These are phyloP conservation scores for Candida koratica DNA, from an alignment of 805 yeast species.

Conservation along the genomic window DNA sequence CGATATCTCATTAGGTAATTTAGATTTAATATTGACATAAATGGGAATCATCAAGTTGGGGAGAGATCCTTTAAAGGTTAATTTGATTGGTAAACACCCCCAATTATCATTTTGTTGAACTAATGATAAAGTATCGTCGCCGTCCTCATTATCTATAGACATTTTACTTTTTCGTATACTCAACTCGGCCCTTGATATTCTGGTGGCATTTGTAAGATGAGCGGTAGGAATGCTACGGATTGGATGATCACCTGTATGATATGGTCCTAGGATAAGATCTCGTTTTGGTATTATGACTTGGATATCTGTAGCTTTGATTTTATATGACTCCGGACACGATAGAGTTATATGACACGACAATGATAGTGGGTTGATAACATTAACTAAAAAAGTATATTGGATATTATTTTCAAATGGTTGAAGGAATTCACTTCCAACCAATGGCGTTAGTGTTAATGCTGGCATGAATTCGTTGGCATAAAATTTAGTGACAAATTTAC, in stretches of 20 bases:
- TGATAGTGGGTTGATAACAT: constrained; percentile 30
- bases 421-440: constrained; percentile 8
- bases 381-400: constrained; percentile 21
- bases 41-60: constrained; percentile 24
- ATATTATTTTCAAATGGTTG: neutral
- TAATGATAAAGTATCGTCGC: constrained; percentile 17
- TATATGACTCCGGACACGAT: constrained; percentile 20
- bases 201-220: constrained; percentile 26
- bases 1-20: constrained; percentile 22
- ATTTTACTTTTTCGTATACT: constrained; percentile 20
- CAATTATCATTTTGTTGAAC: constrained; percentile 30
- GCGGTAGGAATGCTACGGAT: constrained; percentile 35
- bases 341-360: constrained; percentile 20
- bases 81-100: constrained; percentile 31
- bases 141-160: constrained; percentile 10
- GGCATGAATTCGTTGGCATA: constrained; percentile 37
- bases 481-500: constrained; percentile 19
- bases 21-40: constrained; percentile 24
- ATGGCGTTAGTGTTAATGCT: constrained; percentile 19
- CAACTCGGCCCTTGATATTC: constrained; percentile 29
- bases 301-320: constrained; percentile 2
- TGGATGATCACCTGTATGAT: constrained; percentile 18
- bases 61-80: constrained; percentile 7
- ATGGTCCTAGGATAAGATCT: constrained; percentile 19
- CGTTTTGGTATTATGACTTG: constrained; percentile 25